Evolutionary conservation across 2,329 filamentous ascomycete genomes (phyloP).

Genomic region (Colletotrichum abscissum): DNA sequence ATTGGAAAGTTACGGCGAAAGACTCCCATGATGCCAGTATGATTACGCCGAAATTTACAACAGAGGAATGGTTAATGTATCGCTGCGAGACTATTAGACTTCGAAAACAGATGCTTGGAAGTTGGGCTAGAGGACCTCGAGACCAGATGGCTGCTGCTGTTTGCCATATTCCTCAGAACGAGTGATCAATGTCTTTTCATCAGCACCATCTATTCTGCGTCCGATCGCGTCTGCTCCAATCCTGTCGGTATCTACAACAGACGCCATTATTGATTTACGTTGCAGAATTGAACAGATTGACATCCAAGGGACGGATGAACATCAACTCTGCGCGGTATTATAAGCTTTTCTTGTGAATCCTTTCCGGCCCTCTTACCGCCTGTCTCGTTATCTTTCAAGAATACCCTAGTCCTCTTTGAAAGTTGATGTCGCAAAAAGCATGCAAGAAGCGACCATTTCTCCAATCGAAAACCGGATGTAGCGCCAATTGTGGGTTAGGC

Average conservation of each 20-base stretch:
- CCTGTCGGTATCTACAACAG: background rate
- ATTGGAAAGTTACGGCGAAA: background rate
- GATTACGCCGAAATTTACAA: background rate
- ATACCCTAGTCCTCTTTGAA: background rate
- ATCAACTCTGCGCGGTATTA: too few species aligned
- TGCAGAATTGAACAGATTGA: background rate
- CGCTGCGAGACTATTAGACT: background rate
- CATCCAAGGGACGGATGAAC: background rate
- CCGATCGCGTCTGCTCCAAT: background rate
- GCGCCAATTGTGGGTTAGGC: background rate
- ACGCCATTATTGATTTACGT: background rate
- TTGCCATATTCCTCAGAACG: background rate
- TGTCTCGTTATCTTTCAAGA: background rate
- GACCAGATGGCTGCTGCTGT: background rate
- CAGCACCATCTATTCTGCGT: background rate
- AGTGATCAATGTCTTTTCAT: background rate
- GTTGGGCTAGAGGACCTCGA: background rate
- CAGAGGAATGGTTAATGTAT: background rate
- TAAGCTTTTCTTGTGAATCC: background rate
- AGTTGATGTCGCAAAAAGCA: background rate
- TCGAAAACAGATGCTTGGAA: too few species aligned
- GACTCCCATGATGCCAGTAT: constrained; percentile 1
- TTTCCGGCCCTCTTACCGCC: background rate
- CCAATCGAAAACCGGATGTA: background rate
- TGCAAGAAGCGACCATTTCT: background rate